Conservation (phyloP, 2,329 filamentous ascomycete genomes). For the Trichoderma sp. region DNA sequence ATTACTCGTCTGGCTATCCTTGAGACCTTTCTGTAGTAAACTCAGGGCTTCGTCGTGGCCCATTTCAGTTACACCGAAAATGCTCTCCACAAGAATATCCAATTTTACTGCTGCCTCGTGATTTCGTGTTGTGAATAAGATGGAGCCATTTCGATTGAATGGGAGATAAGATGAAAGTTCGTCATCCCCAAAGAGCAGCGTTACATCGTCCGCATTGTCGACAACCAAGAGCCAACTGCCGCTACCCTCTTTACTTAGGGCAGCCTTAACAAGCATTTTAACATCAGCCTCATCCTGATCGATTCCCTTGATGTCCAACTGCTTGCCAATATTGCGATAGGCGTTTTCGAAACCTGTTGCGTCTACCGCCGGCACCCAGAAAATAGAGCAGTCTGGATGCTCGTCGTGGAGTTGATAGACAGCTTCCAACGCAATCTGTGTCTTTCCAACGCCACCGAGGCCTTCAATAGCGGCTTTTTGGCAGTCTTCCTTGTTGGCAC, state of each 20-base stretch:
- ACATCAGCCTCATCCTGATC: conserved; percentile 41
- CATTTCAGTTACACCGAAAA: conserved; percentile 35
- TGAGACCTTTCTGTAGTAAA: conserved; percentile 33
- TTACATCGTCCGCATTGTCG: conserved; percentile 50
- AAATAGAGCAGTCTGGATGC: conserved; percentile 41
- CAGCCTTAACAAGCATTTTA: conserved; percentile 42
- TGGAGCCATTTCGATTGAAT: conserved; percentile 29
- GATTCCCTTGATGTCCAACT: conserved; percentile 36
- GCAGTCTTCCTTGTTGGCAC: conserved; percentile 30
- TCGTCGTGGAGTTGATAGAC: conserved; percentile 36
- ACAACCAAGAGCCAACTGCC: conserved; percentile 48
- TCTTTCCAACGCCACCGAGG: conserved; percentile 44
- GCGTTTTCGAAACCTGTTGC: conserved; percentile 40
- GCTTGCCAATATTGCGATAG: conserved; percentile 41
- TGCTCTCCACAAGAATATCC: conserved; percentile 21
- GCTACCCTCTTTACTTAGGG: conserved; percentile 35
- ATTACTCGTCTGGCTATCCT: conserved; percentile 33
- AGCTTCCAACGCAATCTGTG: conserved; percentile 43
- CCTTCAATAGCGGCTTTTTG: conserved; percentile 37
- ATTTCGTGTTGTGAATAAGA: conserved; percentile 31
- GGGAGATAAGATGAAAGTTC: conserved; percentile 13
- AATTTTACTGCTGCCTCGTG: conserved; percentile 22
- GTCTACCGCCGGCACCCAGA: conserved; percentile 45
- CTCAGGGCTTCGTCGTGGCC: conserved; percentile 31
- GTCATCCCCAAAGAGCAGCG: conserved; percentile 36